Base-by-base conservation (phyloP, 164 flowering plant genomes). In the Cinnamomum chago region DNA sequence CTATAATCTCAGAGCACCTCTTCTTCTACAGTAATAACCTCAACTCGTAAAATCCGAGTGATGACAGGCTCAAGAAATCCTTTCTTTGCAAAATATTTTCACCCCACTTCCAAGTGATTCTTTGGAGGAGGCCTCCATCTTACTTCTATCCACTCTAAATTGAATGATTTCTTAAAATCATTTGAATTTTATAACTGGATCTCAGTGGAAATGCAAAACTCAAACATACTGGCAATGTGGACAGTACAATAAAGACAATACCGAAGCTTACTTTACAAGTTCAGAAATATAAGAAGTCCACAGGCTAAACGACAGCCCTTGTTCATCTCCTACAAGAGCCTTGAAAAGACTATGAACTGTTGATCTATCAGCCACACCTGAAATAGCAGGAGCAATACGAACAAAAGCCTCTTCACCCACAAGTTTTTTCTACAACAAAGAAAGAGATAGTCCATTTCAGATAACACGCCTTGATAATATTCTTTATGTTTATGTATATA, bases 321-420 rank as follows among this genome's bases (percentile, higher is more conserved):
- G 18, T 70, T 85, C 85, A 72, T 90, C 86, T 81, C 94, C 92
- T 76, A 87, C 89, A 83, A 95, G 98, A 79, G 96, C 90, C 84
- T 86, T 91, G 80, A 85, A 95, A 75, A 95, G 89, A 80, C 85
- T 85, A 81, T 95, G 97, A 23, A 77, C 96, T 50, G 97, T 95
- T 47, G 96, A 70, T 76, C 84, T 85, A 84, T 95, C 99, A 79
- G 98, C 97, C 70, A 95, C 86, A 81, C 98, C 99, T 79, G 98
- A 80, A 72, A 95, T 78, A 75, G 96, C 91, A 25, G 99, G 92
- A 82, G 95, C 96, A 76, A 93, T 87, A 68, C 98, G 98, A 81
- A 84, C 82, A 83, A 95, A 95, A 77, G 98, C 98, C 73, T 85
- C 91, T 85, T 92, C 92, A 52, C 88, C 81, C 6, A 92, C 92